phyloP scores from a whole-genome alignment of 768 basidiomycete species.

The Boletus sensibilis region DNA sequence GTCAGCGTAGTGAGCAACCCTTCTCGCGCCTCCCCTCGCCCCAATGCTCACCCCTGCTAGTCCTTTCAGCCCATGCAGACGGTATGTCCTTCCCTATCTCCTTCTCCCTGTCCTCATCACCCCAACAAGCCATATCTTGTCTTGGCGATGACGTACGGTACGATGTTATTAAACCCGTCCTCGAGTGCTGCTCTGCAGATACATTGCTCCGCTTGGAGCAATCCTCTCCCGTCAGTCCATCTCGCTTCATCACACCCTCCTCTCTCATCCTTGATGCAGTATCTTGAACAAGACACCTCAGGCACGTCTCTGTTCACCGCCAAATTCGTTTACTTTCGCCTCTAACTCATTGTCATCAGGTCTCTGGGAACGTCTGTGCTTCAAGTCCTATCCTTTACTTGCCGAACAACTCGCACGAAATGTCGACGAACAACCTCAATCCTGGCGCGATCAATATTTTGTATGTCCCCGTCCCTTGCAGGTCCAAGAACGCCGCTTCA shows the following conservation, averaged over 20 bases:
- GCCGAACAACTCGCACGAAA: conserved; percentile 46
- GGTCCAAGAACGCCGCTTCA: not conserved
- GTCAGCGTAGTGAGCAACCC: conserved; percentile 62
- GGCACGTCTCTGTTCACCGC: conserved; percentile 36
- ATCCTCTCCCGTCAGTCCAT: conserved; percentile 59
- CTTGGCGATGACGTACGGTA: conserved; percentile 62
- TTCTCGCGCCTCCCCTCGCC: not conserved
- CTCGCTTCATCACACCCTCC: conserved; percentile 4
- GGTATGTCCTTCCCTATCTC: conserved; percentile 40
- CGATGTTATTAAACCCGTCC: conserved; percentile 66
- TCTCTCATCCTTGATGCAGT: conserved; percentile 37
- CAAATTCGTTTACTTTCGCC: not conserved
- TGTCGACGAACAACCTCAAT: conserved; percentile 47
- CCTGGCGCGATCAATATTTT: conserved; percentile 70
- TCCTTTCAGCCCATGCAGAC: conserved; percentile 58
- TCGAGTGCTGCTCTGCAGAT: conserved; percentile 70
- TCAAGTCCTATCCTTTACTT: conserved; percentile 55
- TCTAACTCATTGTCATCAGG: conserved; percentile 39
- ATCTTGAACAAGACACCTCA: conserved; percentile 53
- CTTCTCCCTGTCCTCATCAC: not conserved
- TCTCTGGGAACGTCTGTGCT: conserved; percentile 66
- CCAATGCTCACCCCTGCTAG: conserved; percentile 36
- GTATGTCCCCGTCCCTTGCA: conserved; percentile 40
- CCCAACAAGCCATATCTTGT: conserved; percentile 58
- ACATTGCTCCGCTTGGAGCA: conserved; percentile 68